Percentiles rank a stretch among this genome's conserved stretches.
Evolutionary conservation across 1,284 basidiomycete genomes (phyloP).

Genomic region (Apiotrichum sp.): DNA sequence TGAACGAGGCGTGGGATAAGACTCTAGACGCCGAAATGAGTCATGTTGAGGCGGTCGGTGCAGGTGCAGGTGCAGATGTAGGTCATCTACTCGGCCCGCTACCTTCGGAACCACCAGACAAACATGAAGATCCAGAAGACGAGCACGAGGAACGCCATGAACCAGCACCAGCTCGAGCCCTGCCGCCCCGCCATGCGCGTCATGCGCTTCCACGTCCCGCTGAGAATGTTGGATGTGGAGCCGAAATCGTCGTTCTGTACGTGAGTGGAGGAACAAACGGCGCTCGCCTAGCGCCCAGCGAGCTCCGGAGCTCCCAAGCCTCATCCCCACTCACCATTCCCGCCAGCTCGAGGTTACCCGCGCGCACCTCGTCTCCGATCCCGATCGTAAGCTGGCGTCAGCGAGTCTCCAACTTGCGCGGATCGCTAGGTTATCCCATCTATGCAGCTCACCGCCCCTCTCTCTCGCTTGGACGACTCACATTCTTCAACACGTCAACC

Average conservation of each 20-base stretch:
- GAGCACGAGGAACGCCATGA: constrained; percentile 80
- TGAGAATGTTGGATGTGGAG: constrained; percentile 78
- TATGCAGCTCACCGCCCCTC: neutral
- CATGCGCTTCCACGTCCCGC: constrained; percentile 90
- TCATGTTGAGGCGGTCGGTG: too few species aligned
- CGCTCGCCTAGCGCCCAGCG: neutral
- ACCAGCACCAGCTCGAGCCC: constrained; percentile 92
- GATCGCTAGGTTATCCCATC: too few species aligned
- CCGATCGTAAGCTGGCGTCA: constrained; percentile 76
- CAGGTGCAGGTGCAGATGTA: too few species aligned
- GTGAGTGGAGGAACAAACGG: too few species aligned
- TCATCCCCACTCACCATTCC: constrained; percentile 65
- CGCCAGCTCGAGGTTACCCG: constrained; percentile 79
- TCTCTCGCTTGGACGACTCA: constrained; percentile 50
- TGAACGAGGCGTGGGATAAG: too few species aligned
- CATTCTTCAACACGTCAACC: constrained; percentile 90
- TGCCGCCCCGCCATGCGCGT: constrained; percentile 91
- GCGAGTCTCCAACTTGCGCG: neutral
- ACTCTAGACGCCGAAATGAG: too few species aligned
- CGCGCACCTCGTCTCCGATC: constrained; percentile 92
- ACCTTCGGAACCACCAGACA: constrained; percentile 57
- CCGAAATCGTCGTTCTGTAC: constrained; percentile 87
- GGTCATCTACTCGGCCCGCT: neutral
- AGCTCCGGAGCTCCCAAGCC: neutral
- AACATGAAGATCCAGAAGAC: constrained; percentile 88